Evolutionary conservation across 2,329 filamentous ascomycete genomes (phyloP), one percentile per base, ranked within the genome.

Genomic region (Aureobasidium melanogenum): DNA sequence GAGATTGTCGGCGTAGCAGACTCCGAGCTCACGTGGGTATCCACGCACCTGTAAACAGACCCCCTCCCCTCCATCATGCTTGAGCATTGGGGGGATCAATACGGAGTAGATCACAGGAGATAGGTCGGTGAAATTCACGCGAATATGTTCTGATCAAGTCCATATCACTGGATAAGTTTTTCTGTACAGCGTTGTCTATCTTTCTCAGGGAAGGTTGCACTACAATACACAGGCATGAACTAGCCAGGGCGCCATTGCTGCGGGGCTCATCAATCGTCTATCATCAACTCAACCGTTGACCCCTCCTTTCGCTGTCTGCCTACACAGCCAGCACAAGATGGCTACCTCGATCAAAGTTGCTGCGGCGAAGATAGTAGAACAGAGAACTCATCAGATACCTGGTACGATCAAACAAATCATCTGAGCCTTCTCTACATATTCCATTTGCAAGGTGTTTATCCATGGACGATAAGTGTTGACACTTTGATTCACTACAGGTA

Each of bases 401-500:
- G 77, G 77, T 78, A 39, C 15, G 44, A 47, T 28, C 12, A 47
- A 2, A 54, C n/a, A 24, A 15, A 28, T 55, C 28, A 24, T 22
- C 28, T 22, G 8, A 36, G 12, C 39, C 26, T 28, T n/a, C 34
- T 43, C 43, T 62, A 17, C 38, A 39, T 15, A 15, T 30, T 24
- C 28, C 38, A 57, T 46, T 36, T 8, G 30, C 2, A 30, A 17
- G 24, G 14, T 41, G 51, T 38, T 41, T 30, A 54, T 54, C 28
- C 24, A 26, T 24, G 26, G 14, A 17, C 60, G 48, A 62, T 47
- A 44, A 17, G 34, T 59, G 56, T 50, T 59, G 56, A 59, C 56
- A 28, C 43, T 39, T 39, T 52, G 28, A 34, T 32, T 58, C 48
- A 65, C 65, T n/a, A 51, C 63, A 91, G 90, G 90, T 52, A 87